phyloP scores from a whole-genome alignment of 768 basidiomycete species.

The Mycena galopus region DNA sequence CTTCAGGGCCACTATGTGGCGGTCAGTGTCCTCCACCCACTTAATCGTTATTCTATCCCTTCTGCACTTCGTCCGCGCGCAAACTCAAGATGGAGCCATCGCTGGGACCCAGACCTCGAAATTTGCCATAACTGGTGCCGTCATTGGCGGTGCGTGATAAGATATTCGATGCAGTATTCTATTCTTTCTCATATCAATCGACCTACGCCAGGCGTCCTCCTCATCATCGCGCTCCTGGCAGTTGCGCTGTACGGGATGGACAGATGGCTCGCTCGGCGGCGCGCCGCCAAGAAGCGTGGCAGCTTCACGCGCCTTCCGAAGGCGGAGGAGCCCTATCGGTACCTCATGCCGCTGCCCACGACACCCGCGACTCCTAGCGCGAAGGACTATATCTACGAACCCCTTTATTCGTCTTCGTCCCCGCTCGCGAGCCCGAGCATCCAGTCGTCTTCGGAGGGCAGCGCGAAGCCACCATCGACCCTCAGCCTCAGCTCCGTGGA shows the following conservation, averaged over 20 bases:
- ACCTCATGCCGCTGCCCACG: constrained; percentile 13
- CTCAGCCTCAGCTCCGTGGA: neutral
- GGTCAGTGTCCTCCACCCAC: neutral
- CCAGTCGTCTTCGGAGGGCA: neutral
- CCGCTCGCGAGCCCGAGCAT: neutral
- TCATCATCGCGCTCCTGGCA: constrained; percentile 16
- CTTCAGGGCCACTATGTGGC: neutral
- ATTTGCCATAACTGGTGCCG: constrained; percentile 26
- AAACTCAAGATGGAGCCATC: neutral
- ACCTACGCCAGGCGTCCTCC: constrained; percentile 7
- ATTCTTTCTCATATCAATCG: neutral
- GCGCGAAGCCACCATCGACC: no score
- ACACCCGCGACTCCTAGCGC: neutral
- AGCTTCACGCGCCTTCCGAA: constrained; percentile 2
- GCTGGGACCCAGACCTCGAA: neutral
- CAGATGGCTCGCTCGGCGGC: constrained; percentile 3
- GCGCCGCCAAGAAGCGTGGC: neutral
- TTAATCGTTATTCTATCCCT: neutral
- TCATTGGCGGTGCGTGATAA: constrained; percentile 24
- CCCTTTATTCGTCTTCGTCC: neutral
- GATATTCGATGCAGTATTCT: neutral
- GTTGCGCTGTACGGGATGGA: constrained; percentile 22
- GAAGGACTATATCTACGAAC: neutral
- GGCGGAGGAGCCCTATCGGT: constrained; percentile 14
- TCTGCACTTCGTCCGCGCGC: neutral